Base-by-base conservation (phyloP, 2,329 filamentous ascomycete species). In the Fusarium virguliforme region DNA sequence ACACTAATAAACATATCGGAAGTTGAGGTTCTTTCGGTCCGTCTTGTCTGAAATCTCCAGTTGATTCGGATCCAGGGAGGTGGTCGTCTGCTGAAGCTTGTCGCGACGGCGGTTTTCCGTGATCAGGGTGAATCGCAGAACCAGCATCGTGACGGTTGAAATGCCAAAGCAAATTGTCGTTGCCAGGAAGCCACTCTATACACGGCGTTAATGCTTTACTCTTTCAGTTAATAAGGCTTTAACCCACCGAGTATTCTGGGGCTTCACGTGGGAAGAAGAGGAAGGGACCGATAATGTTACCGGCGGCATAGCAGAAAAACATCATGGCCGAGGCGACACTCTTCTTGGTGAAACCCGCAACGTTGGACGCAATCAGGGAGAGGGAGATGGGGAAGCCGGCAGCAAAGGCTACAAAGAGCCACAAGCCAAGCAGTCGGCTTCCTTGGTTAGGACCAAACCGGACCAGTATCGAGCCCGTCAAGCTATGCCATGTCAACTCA, bases 301-400 rank as follows among this genome's bases (percentile, higher is more conserved):
- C 72, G 3, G 43, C 35, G 0, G 72, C 73, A 10, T 75, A 75
- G 3, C 71, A 64, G 60, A 74, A 71, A 3, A 75, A 74, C 73
- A 75, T 71, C 73, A 75, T 75, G 1, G 73, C 71, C 0, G 70
- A 62, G 1, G 73, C 70, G 2, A 74, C 66, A 18, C 66, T 72
- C 59, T 75, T 75, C 51, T 75, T 75, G 0, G 73, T 75, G 18
- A 74, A 75, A 0, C 73, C 73, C 6, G 71, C 73, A 1, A 75
- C 66, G 0, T 75, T 75, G 6, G 73, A 75, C 4, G 73, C 70
- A 2, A 75, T 28, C 71, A 75, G 58, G 0, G 73, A 75, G 2
- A 75, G 8, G 0, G 64, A 55, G 5, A 75, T 72, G 0, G 73
- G 73, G 4, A 75, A 71, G 0, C 71, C 73, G 3, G 73, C 73